A percentile compares a stretch with the other conserved stretches of the same genome.
phyloP scores from a whole-genome alignment of 768 basidiomycete genomes.

The Crepidotus variabilis region DNA sequence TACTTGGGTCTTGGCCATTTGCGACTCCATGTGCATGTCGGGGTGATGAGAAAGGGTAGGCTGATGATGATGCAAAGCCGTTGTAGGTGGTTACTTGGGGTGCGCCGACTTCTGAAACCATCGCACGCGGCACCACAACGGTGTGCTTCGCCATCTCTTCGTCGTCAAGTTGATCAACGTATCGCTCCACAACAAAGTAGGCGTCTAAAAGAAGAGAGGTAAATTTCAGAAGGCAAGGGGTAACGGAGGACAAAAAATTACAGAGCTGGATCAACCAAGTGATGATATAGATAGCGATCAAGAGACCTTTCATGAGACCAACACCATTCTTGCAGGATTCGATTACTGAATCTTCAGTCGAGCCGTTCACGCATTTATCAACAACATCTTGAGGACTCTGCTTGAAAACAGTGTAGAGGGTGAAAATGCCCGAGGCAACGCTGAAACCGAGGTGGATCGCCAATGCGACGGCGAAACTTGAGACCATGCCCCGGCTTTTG shows the following conservation, averaged over 20 bases:
- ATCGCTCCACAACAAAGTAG: constrained; percentile 48
- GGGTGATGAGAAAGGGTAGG: constrained; percentile 18
- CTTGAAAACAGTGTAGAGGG: constrained; percentile 46
- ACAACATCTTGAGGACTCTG: constrained; percentile 32
- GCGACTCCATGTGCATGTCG: constrained; percentile 14
- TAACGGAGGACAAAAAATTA: constrained; percentile 27
- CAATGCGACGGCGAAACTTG: constrained; percentile 39
- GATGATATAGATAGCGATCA: constrained; percentile 42
- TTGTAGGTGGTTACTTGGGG: constrained; percentile 15
- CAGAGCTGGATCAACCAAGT: constrained; percentile 55
- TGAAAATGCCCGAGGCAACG: constrained; percentile 44
- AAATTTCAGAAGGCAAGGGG: background rate
- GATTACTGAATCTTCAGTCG: constrained; percentile 20
- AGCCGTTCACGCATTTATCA: constrained; percentile 33
- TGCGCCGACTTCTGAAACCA: constrained; percentile 7
- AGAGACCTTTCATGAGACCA: constrained; percentile 36
- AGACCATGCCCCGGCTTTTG: constrained; percentile 37
- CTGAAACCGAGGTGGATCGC: constrained; percentile 42
- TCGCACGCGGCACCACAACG: constrained; percentile 14
- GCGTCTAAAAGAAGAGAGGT: constrained; percentile 32
- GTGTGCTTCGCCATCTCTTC: constrained; percentile 33
- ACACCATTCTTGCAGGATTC: constrained; percentile 40
- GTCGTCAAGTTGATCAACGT: constrained; percentile 50
- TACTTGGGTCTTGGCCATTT: constrained; percentile 13
- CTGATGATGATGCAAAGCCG: constrained; percentile 5